These are phyloP conservation scores for Saccharomyces jurei DNA, from an alignment of 805 yeast genomes.

Conservation along the genomic window DNA sequence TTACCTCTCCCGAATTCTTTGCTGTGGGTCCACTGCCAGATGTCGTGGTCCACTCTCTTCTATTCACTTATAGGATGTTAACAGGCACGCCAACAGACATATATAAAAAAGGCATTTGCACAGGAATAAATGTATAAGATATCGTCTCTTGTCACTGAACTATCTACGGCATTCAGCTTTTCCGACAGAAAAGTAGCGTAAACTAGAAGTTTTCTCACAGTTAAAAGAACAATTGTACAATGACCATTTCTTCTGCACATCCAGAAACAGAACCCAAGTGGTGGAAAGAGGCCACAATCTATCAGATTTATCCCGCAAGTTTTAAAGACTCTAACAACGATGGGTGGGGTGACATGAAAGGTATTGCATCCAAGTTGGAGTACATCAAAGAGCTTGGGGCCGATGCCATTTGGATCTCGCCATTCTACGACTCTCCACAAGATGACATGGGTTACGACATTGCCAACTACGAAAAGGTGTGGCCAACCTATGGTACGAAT, in stretches of 20 bases:
- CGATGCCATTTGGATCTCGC: conserved; percentile 49
- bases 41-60: no score
- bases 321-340: conserved; percentile 52
- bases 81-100: no score
- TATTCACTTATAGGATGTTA: no score
- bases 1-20: background rate
- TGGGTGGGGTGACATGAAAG: conserved; percentile 51
- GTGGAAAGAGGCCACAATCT: conserved; percentile 52
- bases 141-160: no score
- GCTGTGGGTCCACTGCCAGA: no score
- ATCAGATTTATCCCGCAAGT: conserved; percentile 56
- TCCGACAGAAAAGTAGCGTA: no score
- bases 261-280: conserved; percentile 21
- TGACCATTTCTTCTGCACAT: conserved; percentile 2
- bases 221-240: background rate
- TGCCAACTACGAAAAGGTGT: conserved; percentile 43
- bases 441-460: conserved; percentile 60
- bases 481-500: conserved; percentile 46
- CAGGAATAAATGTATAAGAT: no score
- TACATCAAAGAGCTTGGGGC: conserved; percentile 43
- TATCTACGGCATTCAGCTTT: background rate
- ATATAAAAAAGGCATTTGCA: no score
- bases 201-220: background rate
- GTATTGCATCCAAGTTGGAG: conserved; percentile 44
- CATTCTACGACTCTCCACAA: conserved; percentile 51